phyloP scores from a whole-genome alignment of 257 asterid species.

The Jacaranda copaia region DNA sequence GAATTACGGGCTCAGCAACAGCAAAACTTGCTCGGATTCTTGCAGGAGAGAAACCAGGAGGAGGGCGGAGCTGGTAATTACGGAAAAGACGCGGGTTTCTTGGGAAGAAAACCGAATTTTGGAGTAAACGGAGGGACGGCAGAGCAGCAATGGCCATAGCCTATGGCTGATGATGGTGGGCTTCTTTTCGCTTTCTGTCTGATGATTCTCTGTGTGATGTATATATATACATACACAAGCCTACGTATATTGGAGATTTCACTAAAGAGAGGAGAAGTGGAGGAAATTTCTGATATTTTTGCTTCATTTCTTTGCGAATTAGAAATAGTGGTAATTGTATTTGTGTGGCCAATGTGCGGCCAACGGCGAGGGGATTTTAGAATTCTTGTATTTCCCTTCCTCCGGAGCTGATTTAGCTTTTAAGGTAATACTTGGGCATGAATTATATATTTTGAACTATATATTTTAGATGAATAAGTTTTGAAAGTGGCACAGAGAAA shows the following conservation, averaged over 20 bases:
- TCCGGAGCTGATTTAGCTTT: not conserved
- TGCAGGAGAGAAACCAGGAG: constrained; percentile 40
- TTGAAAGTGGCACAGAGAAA: no score
- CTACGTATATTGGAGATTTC: constrained; percentile 72
- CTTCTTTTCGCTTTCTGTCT: constrained; percentile 29
- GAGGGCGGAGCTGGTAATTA: constrained; percentile 41
- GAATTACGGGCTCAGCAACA: constrained; percentile 68
- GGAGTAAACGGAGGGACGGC: constrained; percentile 48
- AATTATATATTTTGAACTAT: no score
- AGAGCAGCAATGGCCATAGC: constrained; percentile 58
- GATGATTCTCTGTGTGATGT: constrained; percentile 38
- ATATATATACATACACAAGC: constrained; percentile 50
- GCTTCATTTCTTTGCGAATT: constrained; percentile 49
- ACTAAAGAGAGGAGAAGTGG: constrained; percentile 53
- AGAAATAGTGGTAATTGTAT: constrained; percentile 23
- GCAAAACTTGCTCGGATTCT: constrained; percentile 68
- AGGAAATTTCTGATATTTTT: constrained; percentile 52
- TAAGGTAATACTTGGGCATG: no score
- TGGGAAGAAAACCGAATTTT: constrained; percentile 39
- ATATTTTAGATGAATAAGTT: no score
- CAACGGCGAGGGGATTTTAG: not conserved
- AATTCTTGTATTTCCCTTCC: not conserved
- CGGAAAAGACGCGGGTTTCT: constrained; percentile 37
- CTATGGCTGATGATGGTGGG: constrained; percentile 35
- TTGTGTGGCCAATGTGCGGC: constrained; percentile 45